Evolutionary conservation across 495 filamentous ascomycete species (phyloP).

Genomic region (Zalerion maritima): DNA sequence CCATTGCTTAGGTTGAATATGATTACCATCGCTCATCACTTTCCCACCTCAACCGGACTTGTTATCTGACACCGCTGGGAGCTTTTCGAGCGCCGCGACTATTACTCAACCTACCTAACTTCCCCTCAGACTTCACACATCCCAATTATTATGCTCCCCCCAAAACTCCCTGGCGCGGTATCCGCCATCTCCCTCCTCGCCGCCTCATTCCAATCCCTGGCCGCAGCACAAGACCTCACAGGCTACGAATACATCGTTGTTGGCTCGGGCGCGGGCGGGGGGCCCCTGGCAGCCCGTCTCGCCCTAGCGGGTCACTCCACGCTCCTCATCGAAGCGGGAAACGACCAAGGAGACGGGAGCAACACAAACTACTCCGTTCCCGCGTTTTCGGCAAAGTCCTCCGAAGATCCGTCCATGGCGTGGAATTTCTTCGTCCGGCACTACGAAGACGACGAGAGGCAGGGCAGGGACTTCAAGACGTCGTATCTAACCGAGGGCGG

Average conservation of each 20-base stretch:
- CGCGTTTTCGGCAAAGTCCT: conserved; percentile 8
- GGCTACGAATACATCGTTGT: conserved; percentile 50
- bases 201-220: too few species aligned
- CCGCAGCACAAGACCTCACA: conserved; percentile 1
- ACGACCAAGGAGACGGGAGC: conserved; percentile 35
- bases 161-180: too few species aligned
- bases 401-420: conserved; percentile 18
- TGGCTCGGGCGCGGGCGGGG: conserved; percentile 49
- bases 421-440: conserved; percentile 35
- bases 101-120: too few species aligned
- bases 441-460: conserved; percentile 20
- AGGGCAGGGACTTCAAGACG: conserved; percentile 26
- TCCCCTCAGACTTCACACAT: too few species aligned
- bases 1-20: too few species aligned
- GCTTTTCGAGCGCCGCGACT: too few species aligned
- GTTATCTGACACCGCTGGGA: too few species aligned
- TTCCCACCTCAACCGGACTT: too few species aligned
- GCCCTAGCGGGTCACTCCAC: conserved; percentile 44
- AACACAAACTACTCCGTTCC: conserved; percentile 16
- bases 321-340: conserved; percentile 45
- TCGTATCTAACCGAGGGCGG: conserved; percentile 21
- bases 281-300: conserved; percentile 43
- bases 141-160: too few species aligned
- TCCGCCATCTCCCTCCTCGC: too few species aligned
- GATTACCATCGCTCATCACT: too few species aligned